A percentile compares a stretch with the other conserved stretches of the same genome.
These are phyloP conservation scores for Xenoacremonium recifei DNA, from an alignment of 2,329 filamentous ascomycete species.

Conservation along the genomic window DNA sequence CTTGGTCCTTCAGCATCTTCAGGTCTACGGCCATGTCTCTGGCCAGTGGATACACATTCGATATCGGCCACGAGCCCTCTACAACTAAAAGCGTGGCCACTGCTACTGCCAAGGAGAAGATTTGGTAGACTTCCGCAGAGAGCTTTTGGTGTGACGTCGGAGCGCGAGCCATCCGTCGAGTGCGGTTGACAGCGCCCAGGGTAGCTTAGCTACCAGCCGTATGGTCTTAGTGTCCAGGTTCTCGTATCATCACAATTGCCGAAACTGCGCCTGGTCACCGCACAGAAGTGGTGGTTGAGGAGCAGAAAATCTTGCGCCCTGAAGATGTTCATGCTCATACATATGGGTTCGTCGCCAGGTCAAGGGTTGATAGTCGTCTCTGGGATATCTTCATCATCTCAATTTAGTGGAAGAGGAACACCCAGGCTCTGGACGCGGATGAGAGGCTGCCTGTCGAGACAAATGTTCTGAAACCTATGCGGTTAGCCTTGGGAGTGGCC, in stretches of 20 bases:
- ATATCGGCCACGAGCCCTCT: constrained; percentile 12
- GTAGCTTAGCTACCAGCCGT: constrained; percentile 4
- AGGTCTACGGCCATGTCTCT: constrained; percentile 10
- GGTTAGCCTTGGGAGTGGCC: background rate
- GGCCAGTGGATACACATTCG: constrained; percentile 7
- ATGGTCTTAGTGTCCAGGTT: constrained; percentile 9
- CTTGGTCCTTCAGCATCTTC: constrained; percentile 5
- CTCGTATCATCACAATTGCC: constrained; percentile 6
- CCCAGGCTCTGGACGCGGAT: constrained; percentile 11
- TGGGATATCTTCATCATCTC: constrained; percentile 13
- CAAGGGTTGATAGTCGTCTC: constrained; percentile 2
- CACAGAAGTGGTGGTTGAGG: constrained; percentile 8
- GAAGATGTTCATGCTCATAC: constrained; percentile 16
- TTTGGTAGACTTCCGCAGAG: constrained; percentile 10
- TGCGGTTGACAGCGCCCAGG: constrained; percentile 12
- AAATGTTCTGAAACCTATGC: constrained; percentile 10
- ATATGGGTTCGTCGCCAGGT: constrained; percentile 10
- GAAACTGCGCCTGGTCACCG: background rate
- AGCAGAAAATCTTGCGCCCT: constrained; percentile 12
- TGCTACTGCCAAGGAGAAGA: constrained; percentile 12
- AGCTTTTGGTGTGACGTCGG: constrained; percentile 9
- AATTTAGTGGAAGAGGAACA: constrained; percentile 14
- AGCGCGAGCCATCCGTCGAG: constrained; percentile 2
- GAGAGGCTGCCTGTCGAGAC: constrained; percentile 10
- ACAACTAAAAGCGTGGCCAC: constrained; percentile 11